Evolutionary conservation across 192 early-diverging fungal genomes (phyloP).

Genomic region (Dimargaris verticillata): DNA sequence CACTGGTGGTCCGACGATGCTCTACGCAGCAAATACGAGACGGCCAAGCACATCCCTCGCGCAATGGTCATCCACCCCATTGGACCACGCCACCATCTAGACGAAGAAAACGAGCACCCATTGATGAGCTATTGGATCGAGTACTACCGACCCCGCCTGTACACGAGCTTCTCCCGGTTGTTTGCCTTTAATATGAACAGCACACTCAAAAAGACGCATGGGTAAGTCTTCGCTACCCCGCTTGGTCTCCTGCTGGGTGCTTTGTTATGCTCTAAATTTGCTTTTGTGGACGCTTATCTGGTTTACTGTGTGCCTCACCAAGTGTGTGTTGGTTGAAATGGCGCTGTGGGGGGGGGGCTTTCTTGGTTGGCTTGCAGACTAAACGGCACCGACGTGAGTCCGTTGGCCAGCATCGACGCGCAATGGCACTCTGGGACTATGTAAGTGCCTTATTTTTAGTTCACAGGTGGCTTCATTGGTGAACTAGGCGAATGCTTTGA

Average conservation of each 20-base stretch:
- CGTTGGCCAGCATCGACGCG: not conserved
- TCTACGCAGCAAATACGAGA: not conserved
- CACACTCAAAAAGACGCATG: slow-evolving; percentile 28
- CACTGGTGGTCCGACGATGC: slow-evolving; percentile 13
- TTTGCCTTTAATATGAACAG: slow-evolving; percentile 83
- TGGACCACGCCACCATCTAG: slow-evolving; percentile 4
- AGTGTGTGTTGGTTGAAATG: no score
- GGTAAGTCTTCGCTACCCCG: slow-evolving; percentile 18
- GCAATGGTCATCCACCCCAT: not conserved
- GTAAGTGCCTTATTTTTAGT: not conserved
- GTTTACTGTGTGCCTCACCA: no score
- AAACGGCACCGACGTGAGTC: slow-evolving; percentile 1
- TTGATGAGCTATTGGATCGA: slow-evolving; percentile 58
- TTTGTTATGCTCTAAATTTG: no score
- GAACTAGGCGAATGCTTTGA: no score
- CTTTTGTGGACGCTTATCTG: no score
- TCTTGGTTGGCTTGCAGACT: no score
- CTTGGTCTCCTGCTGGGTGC: no score
- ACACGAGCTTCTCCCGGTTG: slow-evolving; percentile 57
- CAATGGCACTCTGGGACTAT: not conserved
- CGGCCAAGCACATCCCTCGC: slow-evolving; percentile 3
- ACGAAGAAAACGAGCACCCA: slow-evolving; percentile 18
- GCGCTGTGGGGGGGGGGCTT: no score
- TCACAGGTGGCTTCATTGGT: no score
- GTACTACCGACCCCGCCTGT: slow-evolving; percentile 67